Evolutionary conservation across 73 alveolate genomes (phyloP).

Genomic region (Tetrahymena borealis): DNA sequence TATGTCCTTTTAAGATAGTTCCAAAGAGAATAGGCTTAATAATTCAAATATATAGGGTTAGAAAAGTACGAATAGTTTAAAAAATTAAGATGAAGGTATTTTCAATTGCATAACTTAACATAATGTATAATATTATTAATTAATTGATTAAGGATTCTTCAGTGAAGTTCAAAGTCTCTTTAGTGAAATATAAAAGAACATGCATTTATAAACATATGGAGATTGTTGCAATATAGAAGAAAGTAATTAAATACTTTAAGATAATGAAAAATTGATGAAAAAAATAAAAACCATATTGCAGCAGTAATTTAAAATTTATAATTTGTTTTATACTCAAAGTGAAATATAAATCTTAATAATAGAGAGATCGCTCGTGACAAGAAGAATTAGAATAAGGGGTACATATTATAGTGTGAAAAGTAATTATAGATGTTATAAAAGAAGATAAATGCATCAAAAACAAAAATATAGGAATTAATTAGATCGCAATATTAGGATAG

Average conservation of each 20-base stretch:
- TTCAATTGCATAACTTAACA: not conserved
- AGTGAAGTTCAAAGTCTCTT: not conserved
- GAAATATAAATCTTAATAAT: not conserved
- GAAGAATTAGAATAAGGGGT: not conserved
- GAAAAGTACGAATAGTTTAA: not conserved
- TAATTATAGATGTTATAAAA: not conserved
- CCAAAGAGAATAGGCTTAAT: not conserved
- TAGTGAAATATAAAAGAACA: not conserved
- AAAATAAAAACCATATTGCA: not conserved
- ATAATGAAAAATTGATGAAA: not conserved
- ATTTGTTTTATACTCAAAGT: too few relatives aligned
- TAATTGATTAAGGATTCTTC: not conserved
- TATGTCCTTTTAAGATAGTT: not conserved
- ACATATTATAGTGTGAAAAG: not conserved
- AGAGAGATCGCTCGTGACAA: not conserved
- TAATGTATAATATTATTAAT: not conserved
- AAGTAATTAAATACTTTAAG: not conserved
- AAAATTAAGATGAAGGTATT: not conserved
- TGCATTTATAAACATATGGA: not conserved
- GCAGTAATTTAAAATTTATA: not conserved
- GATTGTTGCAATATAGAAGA: not conserved
- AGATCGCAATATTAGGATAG: not conserved
- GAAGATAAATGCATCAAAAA: not conserved
- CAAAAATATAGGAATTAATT: not conserved
- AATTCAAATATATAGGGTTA: not conserved